Percentiles rank a stretch among this genome's conserved stretches.
phyloP scores from a whole-genome alignment of 257 asterid genomes.

The Leptodermis oblonga region DNA sequence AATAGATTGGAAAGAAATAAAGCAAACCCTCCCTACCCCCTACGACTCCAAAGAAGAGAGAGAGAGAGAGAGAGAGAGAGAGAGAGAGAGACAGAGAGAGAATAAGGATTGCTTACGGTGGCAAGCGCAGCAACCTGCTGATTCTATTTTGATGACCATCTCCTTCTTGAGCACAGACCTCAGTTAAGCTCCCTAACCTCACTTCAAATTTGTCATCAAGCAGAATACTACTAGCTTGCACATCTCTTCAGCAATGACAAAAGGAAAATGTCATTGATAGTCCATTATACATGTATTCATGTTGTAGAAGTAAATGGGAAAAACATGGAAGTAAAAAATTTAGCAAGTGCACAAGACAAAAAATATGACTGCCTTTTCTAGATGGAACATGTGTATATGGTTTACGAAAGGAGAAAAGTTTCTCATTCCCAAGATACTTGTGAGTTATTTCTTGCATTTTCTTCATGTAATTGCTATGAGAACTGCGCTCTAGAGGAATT shows the following conservation, averaged over 20 bases:
- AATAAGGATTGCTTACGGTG: conserved; percentile 57
- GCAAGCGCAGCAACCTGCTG: conserved; percentile 70
- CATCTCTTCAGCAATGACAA: conserved; percentile 54
- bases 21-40: not conserved
- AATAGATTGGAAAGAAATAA: not conserved
- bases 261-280: conserved; percentile 10
- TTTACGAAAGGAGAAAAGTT: not conserved
- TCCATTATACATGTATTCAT: not conserved
- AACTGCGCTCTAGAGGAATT: not conserved
- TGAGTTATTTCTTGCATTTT: no score
- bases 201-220: conserved; percentile 97
- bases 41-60: not conserved
- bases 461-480: not conserved
- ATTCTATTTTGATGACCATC: conserved; percentile 63
- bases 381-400: not conserved
- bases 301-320: not conserved
- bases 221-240: conserved; percentile 95
- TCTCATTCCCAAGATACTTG: not conserved
- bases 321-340: not conserved
- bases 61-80: no score
- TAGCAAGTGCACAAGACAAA: not conserved
- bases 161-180: conserved; percentile 85
- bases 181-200: conserved; percentile 86
- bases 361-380: not conserved
- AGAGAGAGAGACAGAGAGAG: no score